These are phyloP conservation scores for Candida golubevii DNA, from an alignment of 805 yeast genomes.

Conservation along the genomic window DNA sequence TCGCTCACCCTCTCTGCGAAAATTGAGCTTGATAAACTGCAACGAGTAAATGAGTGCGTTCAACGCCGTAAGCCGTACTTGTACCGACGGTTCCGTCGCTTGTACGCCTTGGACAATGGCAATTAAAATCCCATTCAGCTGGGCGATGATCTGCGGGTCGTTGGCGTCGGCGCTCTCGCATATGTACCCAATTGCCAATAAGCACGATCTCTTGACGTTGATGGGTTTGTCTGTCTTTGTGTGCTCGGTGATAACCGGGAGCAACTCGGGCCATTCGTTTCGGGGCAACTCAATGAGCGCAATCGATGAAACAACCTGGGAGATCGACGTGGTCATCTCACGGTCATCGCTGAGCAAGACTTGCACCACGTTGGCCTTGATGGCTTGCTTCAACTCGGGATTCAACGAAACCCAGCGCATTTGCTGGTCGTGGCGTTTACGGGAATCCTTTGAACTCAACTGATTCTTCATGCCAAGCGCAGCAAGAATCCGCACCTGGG, in stretches of 20 bases:
- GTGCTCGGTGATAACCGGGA: slow-evolving; percentile 78
- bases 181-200: slow-evolving; percentile 88
- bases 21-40: slow-evolving; percentile 83
- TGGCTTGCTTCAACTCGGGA: slow-evolving; percentile 48
- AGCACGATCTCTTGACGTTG: slow-evolving; percentile 78
- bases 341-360: slow-evolving; percentile 64
- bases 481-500: slow-evolving; percentile 89
- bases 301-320: slow-evolving; percentile 93
- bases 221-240: slow-evolving; percentile 77
- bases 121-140: slow-evolving; percentile 87
- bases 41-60: slow-evolving; percentile 88
- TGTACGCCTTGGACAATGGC: slow-evolving; percentile 98
- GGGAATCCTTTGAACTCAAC: slow-evolving; percentile 72
- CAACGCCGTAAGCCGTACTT: slow-evolving; percentile 84
- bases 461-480: slow-evolving; percentile 85
- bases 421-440: slow-evolving; percentile 53
- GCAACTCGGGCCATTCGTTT: slow-evolving; percentile 83
- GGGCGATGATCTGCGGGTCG: slow-evolving; percentile 70
- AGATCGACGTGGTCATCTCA: slow-evolving; percentile 82
- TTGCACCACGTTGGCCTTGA: slow-evolving; percentile 56
- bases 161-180: slow-evolving; percentile 91
- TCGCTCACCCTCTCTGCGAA: slow-evolving; percentile 91
- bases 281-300: slow-evolving; percentile 94
- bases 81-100: slow-evolving; percentile 64
- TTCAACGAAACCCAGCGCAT: slow-evolving; percentile 74